Evolutionary conservation across 495 filamentous ascomycete species (phyloP).

Genomic region (Hyaloscypha finlandica): DNA sequence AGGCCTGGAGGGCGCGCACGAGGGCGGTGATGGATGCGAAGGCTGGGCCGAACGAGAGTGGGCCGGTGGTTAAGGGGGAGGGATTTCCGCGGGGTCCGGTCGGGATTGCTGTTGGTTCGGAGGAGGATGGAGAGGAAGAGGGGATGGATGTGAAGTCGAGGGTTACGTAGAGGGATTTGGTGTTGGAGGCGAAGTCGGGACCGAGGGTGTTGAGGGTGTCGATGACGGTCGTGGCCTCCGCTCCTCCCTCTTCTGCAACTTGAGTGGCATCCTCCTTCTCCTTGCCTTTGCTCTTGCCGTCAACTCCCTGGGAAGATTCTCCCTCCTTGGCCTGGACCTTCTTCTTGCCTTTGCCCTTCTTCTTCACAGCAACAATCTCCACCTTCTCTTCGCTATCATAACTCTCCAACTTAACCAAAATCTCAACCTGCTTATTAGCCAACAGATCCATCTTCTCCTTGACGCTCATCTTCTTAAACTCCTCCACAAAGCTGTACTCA

Average conservation of each 20-base stretch:
- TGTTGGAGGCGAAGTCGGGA: neutral
- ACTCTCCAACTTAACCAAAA: neutral
- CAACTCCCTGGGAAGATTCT: neutral
- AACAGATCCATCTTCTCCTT: slow-evolving; percentile 8
- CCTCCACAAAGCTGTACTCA: neutral
- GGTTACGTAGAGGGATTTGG: slow-evolving; percentile 1
- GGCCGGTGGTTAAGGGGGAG: neutral
- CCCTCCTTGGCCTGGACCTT: neutral
- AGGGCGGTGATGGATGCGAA: neutral
- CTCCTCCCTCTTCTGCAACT: neutral
- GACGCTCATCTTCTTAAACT: neutral
- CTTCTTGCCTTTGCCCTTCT: neutral
- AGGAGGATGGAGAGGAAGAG: neutral
- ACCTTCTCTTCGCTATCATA: neutral
- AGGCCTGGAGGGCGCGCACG: neutral
- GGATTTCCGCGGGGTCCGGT: neutral
- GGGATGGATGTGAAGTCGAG: neutral
- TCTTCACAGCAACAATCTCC: neutral
- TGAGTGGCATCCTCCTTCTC: neutral
- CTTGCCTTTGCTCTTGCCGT: neutral
- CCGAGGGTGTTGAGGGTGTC: slow-evolving; percentile 6
- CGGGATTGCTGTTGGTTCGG: neutral
- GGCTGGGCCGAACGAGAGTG: neutral
- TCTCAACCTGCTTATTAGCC: slow-evolving; percentile 9
- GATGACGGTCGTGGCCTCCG: neutral